phyloP scores from a whole-genome alignment of 768 basidiomycete genomes.

The Coprinellus aureogranulatus region DNA sequence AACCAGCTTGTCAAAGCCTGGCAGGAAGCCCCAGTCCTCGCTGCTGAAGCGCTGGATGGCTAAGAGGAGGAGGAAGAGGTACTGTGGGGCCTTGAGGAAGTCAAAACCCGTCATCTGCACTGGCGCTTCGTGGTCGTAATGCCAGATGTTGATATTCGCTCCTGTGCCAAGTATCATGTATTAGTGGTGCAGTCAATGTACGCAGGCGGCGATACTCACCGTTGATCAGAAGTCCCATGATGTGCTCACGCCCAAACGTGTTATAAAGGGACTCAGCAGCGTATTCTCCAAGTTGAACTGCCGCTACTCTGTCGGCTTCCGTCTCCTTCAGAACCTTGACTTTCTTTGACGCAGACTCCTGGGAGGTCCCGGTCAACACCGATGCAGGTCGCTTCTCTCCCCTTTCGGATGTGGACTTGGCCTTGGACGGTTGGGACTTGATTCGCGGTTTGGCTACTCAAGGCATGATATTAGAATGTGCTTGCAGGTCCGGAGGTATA shows the following conservation, averaged over 20 bases:
- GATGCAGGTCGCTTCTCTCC: too few species aligned
- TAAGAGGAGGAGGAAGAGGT: neutral
- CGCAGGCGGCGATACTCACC: neutral
- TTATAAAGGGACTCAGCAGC: neutral
- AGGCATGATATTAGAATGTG: too few species aligned
- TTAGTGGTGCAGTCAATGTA: neutral
- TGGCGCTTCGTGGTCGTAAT: neutral
- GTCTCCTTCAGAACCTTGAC: neutral
- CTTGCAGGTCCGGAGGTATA: too few species aligned
- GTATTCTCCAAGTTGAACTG: neutral
- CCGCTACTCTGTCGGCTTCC: neutral
- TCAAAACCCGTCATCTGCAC: neutral
- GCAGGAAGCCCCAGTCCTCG: neutral
- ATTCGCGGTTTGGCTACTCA: too few species aligned
- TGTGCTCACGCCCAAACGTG: neutral
- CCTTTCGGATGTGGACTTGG: too few species aligned
- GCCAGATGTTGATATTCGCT: neutral
- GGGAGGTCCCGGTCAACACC: neutral
- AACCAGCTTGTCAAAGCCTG: neutral
- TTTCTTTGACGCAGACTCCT: neutral
- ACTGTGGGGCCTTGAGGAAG: neutral
- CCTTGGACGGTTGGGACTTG: too few species aligned
- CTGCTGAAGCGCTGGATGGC: neutral
- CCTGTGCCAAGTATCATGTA: neutral
- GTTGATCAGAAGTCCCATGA: neutral